phyloP scores from a whole-genome alignment of 345 rosid species.

The Arabis hirsuta region DNA sequence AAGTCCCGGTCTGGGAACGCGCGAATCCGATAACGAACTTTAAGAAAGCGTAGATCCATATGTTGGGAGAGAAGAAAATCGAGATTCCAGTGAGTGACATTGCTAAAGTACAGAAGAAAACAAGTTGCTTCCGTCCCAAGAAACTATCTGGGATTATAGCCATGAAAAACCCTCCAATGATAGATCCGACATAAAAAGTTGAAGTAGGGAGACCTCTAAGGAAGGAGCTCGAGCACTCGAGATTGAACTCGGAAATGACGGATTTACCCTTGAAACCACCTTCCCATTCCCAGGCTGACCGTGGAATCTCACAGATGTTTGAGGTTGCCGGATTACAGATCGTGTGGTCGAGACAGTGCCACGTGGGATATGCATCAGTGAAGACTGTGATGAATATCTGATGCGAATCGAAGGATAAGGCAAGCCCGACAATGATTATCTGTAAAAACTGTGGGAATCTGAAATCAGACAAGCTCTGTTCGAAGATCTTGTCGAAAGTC shows the following conservation, averaged over 20 bases:
- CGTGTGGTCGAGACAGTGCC: conserved; percentile 54
- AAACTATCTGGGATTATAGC: conserved; percentile 44
- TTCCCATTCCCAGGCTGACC: conserved; percentile 60
- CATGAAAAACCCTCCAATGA: conserved; percentile 44
- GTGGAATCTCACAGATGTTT: conserved; percentile 50
- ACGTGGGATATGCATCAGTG: conserved; percentile 60
- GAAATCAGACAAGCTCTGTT: conserved; percentile 36
- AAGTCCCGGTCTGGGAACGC: conserved; percentile 50
- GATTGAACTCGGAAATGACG: conserved; percentile 61
- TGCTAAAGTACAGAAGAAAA: conserved; percentile 41
- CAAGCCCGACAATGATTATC: conserved; percentile 54
- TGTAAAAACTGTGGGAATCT: conserved; percentile 47
- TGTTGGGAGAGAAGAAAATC: conserved; percentile 41
- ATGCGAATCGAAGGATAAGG: conserved; percentile 61
- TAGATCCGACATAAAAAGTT: conserved; percentile 54
- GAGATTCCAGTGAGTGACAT: conserved; percentile 47
- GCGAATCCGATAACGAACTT: conserved; percentile 46
- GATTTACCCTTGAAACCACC: conserved; percentile 39
- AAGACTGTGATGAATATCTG: conserved; percentile 68
- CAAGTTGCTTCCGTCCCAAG: conserved; percentile 50
- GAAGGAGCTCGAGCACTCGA: conserved; percentile 52
- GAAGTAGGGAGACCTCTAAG: conserved; percentile 59
- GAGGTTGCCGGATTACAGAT: conserved; percentile 35
- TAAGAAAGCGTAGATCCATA: conserved; percentile 47
- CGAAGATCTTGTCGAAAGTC: conserved; percentile 37